Percentiles rank a stretch among this genome's conserved stretches.
These are phyloP conservation scores for Vinca major DNA, from an alignment of 305 asterid genomes.

Conservation along the genomic window DNA sequence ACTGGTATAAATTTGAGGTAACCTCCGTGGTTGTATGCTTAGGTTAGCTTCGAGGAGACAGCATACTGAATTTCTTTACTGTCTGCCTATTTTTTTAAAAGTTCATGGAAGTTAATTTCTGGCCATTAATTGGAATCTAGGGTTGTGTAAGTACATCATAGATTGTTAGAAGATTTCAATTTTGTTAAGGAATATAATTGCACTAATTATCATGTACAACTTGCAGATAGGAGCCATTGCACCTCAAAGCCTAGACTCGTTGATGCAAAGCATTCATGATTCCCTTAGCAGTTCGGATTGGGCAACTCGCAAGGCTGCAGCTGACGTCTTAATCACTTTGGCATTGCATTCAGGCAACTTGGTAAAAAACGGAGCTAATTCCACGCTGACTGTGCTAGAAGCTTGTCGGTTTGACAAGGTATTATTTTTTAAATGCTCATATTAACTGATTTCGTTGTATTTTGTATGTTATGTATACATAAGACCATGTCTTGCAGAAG, in stretches of 20 bases:
- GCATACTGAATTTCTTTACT: background rate
- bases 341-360: constrained; percentile 54
- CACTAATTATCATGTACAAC: constrained; percentile 1
- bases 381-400: constrained; percentile 69
- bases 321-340: constrained; percentile 64
- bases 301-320: constrained; percentile 98
- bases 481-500: background rate
- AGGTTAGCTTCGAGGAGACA: background rate
- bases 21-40: background rate
- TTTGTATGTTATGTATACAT: background rate
- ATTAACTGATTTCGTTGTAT: background rate
- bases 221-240: constrained; percentile 87
- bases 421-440: background rate
- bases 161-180: background rate
- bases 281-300: constrained; percentile 86
- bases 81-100: background rate
- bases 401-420: constrained; percentile 98
- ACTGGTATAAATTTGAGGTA: background rate
- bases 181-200: background rate
- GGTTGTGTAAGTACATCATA: too few species aligned
- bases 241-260: constrained; percentile 64
- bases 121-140: too few species aligned
- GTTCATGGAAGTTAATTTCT: background rate
- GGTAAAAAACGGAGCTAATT: constrained; percentile 53
- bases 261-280: constrained; percentile 73